Evolutionary conservation across 768 basidiomycete genomes (phyloP).

Genomic region (Coprinopsis marcescibilis): DNA sequence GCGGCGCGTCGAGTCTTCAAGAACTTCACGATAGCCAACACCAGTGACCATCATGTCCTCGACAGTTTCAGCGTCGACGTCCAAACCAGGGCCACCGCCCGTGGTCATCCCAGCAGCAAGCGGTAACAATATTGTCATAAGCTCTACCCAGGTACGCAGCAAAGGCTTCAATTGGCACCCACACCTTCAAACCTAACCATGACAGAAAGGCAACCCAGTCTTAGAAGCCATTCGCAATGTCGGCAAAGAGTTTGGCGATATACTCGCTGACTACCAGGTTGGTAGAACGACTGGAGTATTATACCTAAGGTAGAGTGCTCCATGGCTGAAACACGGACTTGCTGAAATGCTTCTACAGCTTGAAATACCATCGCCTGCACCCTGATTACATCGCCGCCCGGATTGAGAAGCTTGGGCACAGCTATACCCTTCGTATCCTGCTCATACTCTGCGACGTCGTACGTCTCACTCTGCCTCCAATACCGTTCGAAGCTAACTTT

Average conservation of each 20-base stretch:
- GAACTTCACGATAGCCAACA: too few relatives aligned
- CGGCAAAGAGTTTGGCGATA: constrained; percentile 91
- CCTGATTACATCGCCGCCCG: constrained; percentile 94
- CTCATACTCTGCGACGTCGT: constrained; percentile 91
- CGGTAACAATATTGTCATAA: too few relatives aligned
- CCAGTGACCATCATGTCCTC: too few relatives aligned
- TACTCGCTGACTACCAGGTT: constrained; percentile 91
- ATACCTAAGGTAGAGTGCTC: constrained; percentile 70
- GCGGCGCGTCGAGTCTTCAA: too few relatives aligned
- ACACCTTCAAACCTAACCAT: too few relatives aligned
- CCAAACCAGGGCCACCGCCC: too few relatives aligned
- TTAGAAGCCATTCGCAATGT: constrained; percentile 83
- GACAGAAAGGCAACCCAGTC: constrained; percentile 88
- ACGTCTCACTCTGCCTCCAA: constrained; percentile 28
- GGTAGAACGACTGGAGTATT: constrained; percentile 90
- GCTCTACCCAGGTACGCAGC: too few relatives aligned
- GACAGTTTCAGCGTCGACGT: too few relatives aligned
- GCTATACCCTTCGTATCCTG: constrained; percentile 80
- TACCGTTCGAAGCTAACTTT: background rate
- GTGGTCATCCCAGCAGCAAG: too few relatives aligned
- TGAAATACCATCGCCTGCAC: constrained; percentile 93
- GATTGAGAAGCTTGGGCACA: constrained; percentile 78
- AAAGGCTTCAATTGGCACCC: too few relatives aligned
- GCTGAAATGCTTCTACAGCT: constrained; percentile 38
- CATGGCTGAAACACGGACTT: background rate